A percentile compares a stretch with the other conserved stretches of the same genome.
These are phyloP conservation scores for Leishmania mexicana DNA, from an alignment of 208 protist genomes.

Conservation along the genomic window DNA sequence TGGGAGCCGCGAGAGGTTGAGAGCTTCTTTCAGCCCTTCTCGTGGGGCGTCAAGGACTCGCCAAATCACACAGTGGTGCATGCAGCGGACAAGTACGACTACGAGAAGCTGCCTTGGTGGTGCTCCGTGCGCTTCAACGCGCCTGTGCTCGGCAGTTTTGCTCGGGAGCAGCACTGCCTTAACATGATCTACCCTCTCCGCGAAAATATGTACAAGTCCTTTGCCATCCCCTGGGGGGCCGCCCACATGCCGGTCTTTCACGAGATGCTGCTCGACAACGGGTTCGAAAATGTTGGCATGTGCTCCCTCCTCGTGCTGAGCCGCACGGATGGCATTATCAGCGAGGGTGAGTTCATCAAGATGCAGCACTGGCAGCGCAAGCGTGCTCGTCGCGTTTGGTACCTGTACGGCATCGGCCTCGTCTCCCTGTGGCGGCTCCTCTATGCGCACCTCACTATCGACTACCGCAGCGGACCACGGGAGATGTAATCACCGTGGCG, in stretches of 20 bases:
- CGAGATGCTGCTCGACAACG: conserved; percentile 87
- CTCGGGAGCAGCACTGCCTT: conserved; percentile 81
- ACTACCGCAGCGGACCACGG: conserved; percentile 36
- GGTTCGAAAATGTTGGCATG: conserved; percentile 71
- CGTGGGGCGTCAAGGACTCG: conserved; percentile 83
- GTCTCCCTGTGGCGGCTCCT: conserved; percentile 33
- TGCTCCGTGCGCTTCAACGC: conserved; percentile 79
- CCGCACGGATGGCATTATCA: conserved; percentile 68
- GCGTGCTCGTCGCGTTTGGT: conserved; percentile 22
- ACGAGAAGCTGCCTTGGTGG: conserved; percentile 83
- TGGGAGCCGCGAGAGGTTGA: conserved; percentile 83
- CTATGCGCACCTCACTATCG: conserved; percentile 40
- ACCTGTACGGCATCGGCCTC: conserved; percentile 31
- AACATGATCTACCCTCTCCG: conserved; percentile 70
- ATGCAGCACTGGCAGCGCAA: conserved; percentile 48
- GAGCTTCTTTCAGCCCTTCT: conserved; percentile 85
- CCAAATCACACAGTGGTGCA: conserved; percentile 80
- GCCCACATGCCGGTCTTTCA: conserved; percentile 87
- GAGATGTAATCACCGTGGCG: background rate
- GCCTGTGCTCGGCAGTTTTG: conserved; percentile 67
- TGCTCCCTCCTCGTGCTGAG: conserved; percentile 68
- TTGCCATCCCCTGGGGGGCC: conserved; percentile 87
- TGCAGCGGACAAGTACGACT: conserved; percentile 89
- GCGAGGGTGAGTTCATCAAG: conserved; percentile 67
- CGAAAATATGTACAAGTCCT: conserved; percentile 72